Evolutionary conservation across 176 grass and related monocot species (phyloP), one percentile per base, ranked within the genome.

Genomic region (Triticum urartu): DNA sequence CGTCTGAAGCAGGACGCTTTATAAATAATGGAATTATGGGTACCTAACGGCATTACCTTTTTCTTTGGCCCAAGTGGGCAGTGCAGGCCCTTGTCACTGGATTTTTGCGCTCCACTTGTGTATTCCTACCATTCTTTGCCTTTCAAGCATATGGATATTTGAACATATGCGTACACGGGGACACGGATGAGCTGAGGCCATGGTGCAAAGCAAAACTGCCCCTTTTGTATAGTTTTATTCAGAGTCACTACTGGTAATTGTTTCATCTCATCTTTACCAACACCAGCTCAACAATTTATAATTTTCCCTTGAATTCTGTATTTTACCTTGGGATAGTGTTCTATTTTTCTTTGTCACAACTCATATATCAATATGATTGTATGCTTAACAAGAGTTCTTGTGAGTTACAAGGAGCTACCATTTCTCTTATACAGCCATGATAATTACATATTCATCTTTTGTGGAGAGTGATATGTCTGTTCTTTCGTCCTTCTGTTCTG

Each of bases 91-190:
- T 98, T 85, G 4, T 92, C 40, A 11, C 12, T 85, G 93, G 82
- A 50, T 68, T 89, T 79, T 78, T 94, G 63, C 62, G 65, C 20
- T 89, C 93, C 7, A 35, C 86, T 85, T 91, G 94, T 85, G 69
- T 98, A 88, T 94, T 95, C 84, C 4, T 90, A 39, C 96, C 96
- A 45, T 98, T 95, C 82, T 81, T 94, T 81, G 84, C 79, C 64
- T 98, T 95, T 91, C 96, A 95, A 95, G 84, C 79, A 86, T 92
- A 92, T 94, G 96, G 90, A 92, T 95, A 95, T 85, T 80, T 89
- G 11, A 98, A 95, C 82, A 94, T 98, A 74, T 95, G 96, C 20
- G n/a, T 81, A 72, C 60, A 81, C 18, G 83, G 83, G 45, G 80
- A 68, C 76, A 79, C 64, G 11, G 70, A 89, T 43, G 90, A 92